Evolutionary conservation across 2,329 filamentous ascomycete species (phyloP).

Genomic region (Phyllosticta citriasiana): DNA sequence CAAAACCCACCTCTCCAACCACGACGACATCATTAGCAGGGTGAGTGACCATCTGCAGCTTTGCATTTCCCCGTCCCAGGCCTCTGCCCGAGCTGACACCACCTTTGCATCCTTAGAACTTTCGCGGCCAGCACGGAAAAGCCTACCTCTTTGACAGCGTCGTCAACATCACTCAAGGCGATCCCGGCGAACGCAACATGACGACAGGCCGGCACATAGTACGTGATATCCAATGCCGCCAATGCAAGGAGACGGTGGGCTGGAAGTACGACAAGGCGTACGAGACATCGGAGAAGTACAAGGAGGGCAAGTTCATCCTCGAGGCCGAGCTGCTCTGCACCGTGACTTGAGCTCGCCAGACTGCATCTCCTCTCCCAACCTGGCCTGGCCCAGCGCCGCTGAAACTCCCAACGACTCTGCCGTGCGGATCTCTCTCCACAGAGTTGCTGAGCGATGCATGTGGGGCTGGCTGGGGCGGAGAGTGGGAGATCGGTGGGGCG

Average conservation of each 20-base stretch:
- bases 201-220: constrained; percentile 93
- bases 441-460: not conserved
- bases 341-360: constrained; percentile 37
- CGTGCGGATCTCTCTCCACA: not conserved
- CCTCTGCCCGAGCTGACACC: not conserved
- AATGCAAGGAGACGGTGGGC: constrained; percentile 86
- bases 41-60: constrained; percentile 42
- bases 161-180: constrained; percentile 77
- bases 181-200: constrained; percentile 93
- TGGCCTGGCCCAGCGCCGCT: not conserved
- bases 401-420: not conserved
- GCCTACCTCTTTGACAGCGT: constrained; percentile 92
- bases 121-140: constrained; percentile 96
- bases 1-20: constrained; percentile 91
- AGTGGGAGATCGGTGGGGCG: not conserved
- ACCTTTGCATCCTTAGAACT: constrained; percentile 56
- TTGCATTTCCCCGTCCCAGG: not conserved
- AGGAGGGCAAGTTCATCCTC: constrained; percentile 96
- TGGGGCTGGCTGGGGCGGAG: not conserved
- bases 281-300: constrained; percentile 89
- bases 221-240: constrained; percentile 80
- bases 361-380: not conserved
- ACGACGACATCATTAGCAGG: constrained; percentile 90
- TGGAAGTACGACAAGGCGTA: constrained; percentile 99
- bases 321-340: constrained; percentile 82